A percentile compares a stretch with the other conserved stretches of the same genome.
These are phyloP conservation scores for Venturia carpophila DNA, from an alignment of 2,329 filamentous ascomycete species.

Conservation along the genomic window DNA sequence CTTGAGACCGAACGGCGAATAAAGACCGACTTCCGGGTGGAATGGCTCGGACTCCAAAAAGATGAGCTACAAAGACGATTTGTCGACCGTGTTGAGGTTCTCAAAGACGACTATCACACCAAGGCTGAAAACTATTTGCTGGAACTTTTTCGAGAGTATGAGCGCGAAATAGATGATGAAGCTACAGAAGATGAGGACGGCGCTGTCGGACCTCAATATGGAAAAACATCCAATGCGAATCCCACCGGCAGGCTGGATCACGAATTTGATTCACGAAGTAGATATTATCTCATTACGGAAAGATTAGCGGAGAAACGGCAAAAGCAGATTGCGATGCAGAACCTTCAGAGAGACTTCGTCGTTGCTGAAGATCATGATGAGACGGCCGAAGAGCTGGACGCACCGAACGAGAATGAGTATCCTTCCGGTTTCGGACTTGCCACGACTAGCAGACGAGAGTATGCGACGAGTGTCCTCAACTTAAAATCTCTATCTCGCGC, in stretches of 20 bases:
- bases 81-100: slow-evolving; percentile 27
- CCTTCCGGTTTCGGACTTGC: slow-evolving; percentile 27
- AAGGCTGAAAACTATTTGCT: slow-evolving; percentile 34
- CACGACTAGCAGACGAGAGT: slow-evolving; percentile 29
- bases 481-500: slow-evolving; percentile 30
- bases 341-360: slow-evolving; percentile 1
- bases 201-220: slow-evolving; percentile 26
- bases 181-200: slow-evolving; percentile 38
- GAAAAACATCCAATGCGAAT: slow-evolving; percentile 23
- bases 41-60: slow-evolving; percentile 27
- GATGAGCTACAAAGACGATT: slow-evolving; percentile 32
- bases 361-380: slow-evolving; percentile 13
- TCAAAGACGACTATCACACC: slow-evolving; percentile 29
- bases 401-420: slow-evolving; percentile 26
- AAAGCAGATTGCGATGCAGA: neutral
- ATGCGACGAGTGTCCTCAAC: slow-evolving; percentile 33
- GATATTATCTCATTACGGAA: slow-evolving; percentile 34
- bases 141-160: slow-evolving; percentile 31
- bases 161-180: slow-evolving; percentile 28
- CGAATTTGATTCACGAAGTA: slow-evolving; percentile 35
- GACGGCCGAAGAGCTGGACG: slow-evolving; percentile 20
- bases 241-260: slow-evolving; percentile 25
- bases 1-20: slow-evolving; percentile 33
- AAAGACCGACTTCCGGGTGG: slow-evolving; percentile 31
- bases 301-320: neutral